A percentile compares a stretch with the other conserved stretches of the same genome.
These are phyloP conservation scores for Adiantum capillusveneris DNA, from an alignment of 75 land plant genomes.

Conservation along the genomic window DNA sequence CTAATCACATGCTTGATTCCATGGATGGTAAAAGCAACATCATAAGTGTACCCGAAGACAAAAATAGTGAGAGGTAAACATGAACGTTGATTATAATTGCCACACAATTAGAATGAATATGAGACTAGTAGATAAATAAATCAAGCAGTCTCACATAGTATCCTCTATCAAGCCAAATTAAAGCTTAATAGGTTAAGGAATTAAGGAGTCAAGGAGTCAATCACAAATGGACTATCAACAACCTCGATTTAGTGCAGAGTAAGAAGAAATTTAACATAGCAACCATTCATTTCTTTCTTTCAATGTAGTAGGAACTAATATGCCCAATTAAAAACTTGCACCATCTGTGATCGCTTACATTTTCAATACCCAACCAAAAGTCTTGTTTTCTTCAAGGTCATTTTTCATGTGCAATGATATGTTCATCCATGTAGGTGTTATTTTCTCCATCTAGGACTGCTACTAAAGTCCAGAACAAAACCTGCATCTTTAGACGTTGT, in stretches of 20 bases:
- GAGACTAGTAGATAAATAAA: not conserved
- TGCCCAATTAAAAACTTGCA: too few relatives aligned
- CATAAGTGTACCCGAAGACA: slow-evolving; percentile 89
- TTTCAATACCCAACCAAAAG: slow-evolving; percentile 97
- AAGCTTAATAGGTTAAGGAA: too few relatives aligned
- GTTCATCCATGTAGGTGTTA: slow-evolving; percentile 97
- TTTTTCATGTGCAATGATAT: slow-evolving; percentile 82
- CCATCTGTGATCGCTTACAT: too few relatives aligned
- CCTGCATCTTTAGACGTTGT: too few relatives aligned
- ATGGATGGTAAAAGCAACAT: slow-evolving; percentile 86
- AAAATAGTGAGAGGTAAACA: not conserved
- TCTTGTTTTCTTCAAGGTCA: slow-evolving; percentile 71
- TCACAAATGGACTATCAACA: too few relatives aligned
- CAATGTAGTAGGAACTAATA: too few relatives aligned
- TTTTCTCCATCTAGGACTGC: slow-evolving; percentile 65
- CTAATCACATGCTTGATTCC: slow-evolving; percentile 71
- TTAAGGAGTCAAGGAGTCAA: too few relatives aligned
- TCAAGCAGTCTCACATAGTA: too few relatives aligned
- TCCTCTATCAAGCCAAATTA: too few relatives aligned
- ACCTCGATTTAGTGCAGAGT: too few relatives aligned
- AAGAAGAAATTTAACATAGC: too few relatives aligned
- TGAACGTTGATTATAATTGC: not conserved
- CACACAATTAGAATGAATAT: not conserved
- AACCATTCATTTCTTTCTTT: too few relatives aligned
- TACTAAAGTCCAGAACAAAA: slow-evolving; percentile 1